A percentile compares a stretch with the other conserved stretches of the same genome.
These are phyloP conservation scores for Sparassis latifolia DNA, from an alignment of 1,284 basidiomycete species.

Conservation along the genomic window DNA sequence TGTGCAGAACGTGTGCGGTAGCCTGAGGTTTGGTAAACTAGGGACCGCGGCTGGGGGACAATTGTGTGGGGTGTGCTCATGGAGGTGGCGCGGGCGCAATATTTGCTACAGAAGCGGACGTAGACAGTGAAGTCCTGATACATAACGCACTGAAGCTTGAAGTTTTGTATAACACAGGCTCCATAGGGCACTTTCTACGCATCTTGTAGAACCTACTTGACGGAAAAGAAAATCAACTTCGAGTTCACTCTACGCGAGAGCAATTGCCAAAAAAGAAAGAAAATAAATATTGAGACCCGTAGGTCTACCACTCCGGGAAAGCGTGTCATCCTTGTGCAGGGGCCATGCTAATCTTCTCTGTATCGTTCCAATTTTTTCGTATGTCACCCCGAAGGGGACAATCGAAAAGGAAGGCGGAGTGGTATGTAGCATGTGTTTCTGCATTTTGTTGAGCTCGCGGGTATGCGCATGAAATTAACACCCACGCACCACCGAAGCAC, in stretches of 20 bases:
- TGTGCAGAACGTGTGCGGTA: conserved; percentile 21
- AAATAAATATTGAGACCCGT: conserved; percentile 20
- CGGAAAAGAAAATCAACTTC: too few relatives aligned
- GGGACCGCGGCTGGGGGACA: too few relatives aligned
- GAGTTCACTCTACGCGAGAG: too few relatives aligned
- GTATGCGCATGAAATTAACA: background rate
- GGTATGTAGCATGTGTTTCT: background rate
- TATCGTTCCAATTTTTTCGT: conserved; percentile 21
- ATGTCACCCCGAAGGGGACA: conserved; percentile 20
- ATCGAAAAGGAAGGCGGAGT: background rate
- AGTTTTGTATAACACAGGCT: too few relatives aligned
- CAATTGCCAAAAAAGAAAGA: background rate
- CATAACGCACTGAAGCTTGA: too few relatives aligned
- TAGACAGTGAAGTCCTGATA: too few relatives aligned
- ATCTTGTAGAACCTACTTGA: too few relatives aligned
- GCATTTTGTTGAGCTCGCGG: conserved; percentile 7
- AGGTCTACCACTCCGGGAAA: conserved; percentile 21
- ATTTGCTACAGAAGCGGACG: too few relatives aligned
- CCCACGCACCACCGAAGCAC: too few relatives aligned
- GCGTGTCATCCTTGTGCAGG: conserved; percentile 21
- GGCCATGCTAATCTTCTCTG: conserved; percentile 21
- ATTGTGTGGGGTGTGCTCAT: too few relatives aligned
- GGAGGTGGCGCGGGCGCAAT: too few relatives aligned
- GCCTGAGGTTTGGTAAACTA: conserved; percentile 4
- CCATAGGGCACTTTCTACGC: too few relatives aligned